Percentiles rank a stretch among this genome's conserved stretches.
phyloP scores from a whole-genome alignment of 2,329 filamentous ascomycete species.

The Phoma sp. region DNA sequence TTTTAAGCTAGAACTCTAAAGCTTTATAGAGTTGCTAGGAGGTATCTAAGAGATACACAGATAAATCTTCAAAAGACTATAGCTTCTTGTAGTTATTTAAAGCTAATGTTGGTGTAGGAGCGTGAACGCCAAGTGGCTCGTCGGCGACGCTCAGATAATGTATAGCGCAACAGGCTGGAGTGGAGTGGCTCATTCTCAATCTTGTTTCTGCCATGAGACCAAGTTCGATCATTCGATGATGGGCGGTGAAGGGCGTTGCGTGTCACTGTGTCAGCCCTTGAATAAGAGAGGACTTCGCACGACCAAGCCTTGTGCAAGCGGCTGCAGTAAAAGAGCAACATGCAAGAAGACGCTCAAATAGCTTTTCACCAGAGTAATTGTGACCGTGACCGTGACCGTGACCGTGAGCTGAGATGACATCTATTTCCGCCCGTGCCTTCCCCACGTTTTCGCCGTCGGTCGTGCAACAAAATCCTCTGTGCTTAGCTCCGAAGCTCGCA shows the following conservation, averaged over 20 bases:
- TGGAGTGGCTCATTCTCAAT: slow-evolving; percentile 20
- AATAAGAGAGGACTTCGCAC: slow-evolving; percentile 9
- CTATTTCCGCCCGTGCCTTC: slow-evolving; percentile 26
- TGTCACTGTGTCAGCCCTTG: slow-evolving; percentile 6
- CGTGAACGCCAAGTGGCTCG: too few species aligned
- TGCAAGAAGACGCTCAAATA: neutral
- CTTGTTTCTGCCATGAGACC: slow-evolving; percentile 6
- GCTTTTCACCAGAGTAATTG: neutral
- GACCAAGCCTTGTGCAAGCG: slow-evolving; percentile 5
- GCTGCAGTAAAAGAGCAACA: slow-evolving; percentile 4
- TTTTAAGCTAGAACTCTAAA: too few species aligned
- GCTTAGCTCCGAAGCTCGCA: slow-evolving; percentile 39
- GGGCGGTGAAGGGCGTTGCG: slow-evolving; percentile 15
- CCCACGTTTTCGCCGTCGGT: slow-evolving; percentile 39
- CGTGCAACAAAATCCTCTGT: slow-evolving; percentile 28
- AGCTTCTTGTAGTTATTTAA: too few species aligned
- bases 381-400: neutral
- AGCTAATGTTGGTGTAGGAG: too few species aligned
- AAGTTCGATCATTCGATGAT: slow-evolving; percentile 20
- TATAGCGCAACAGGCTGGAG: slow-evolving; percentile 3
- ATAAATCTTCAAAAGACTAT: too few species aligned
- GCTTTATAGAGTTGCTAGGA: too few species aligned
- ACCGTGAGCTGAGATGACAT: neutral
- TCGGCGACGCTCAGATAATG: neutral
- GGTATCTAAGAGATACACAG: too few species aligned